Evolutionary conservation across 352 stramenopile genomes (phyloP).

Genomic region (Phytopythium ostracodes): DNA sequence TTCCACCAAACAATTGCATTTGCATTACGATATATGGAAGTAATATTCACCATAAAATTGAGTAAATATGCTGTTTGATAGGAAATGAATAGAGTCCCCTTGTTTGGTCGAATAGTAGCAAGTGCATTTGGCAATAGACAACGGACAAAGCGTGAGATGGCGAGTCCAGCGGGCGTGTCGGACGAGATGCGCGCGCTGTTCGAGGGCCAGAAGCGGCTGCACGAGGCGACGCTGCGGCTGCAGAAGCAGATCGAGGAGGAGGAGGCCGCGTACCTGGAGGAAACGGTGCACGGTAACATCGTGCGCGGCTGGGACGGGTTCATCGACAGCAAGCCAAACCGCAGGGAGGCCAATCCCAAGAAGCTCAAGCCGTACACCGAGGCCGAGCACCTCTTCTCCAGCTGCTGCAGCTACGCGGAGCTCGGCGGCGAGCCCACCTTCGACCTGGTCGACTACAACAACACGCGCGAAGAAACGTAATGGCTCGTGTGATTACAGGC

Average conservation of each 20-base stretch:
- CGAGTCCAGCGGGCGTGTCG: constrained; percentile 22
- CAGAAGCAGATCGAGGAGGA: constrained; percentile 79
- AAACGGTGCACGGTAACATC: constrained; percentile 85
- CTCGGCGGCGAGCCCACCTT: constrained; percentile 48
- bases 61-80: constrained; percentile 10
- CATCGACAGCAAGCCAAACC: constrained; percentile 73
- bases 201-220: constrained; percentile 61
- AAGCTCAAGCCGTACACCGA: constrained; percentile 80
- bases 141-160: not conserved
- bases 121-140: not conserved
- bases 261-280: constrained; percentile 74
- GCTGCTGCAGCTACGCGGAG: constrained; percentile 59
- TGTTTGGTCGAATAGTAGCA: not conserved
- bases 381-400: constrained; percentile 76
- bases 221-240: constrained; percentile 66
- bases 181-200: constrained; percentile 72
- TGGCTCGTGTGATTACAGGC: not conserved
- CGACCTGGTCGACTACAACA: constrained; percentile 47
- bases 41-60: too few relatives aligned
- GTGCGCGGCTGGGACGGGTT: constrained; percentile 86
- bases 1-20: too few relatives aligned
- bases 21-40: too few relatives aligned
- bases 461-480: constrained; percentile 23
- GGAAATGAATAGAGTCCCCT: not conserved
- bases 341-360: constrained; percentile 74